phyloP scores from a whole-genome alignment of 225 moss, liverwort and hornwort species.

The Asterella californica region DNA sequence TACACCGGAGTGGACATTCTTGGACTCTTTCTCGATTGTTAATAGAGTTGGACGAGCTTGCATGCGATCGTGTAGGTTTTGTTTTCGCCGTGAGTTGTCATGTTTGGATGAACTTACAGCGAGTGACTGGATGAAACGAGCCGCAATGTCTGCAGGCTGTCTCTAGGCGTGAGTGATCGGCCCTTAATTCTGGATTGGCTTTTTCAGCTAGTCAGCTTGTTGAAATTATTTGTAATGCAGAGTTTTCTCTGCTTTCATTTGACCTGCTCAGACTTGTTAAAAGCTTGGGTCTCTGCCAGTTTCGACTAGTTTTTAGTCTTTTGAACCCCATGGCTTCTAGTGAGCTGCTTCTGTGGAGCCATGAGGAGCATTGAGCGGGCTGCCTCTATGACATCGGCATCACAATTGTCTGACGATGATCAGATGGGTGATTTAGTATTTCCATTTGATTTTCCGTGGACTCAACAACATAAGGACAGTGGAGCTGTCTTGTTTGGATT shows the following conservation, averaged over 20 bases:
- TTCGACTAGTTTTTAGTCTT: neutral
- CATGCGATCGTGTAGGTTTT: neutral
- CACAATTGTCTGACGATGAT: neutral
- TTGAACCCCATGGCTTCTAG: neutral
- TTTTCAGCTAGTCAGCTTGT: neutral
- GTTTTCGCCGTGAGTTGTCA: neutral
- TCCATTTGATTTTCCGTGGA: neutral
- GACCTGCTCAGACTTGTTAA: neutral
- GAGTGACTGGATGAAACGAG: neutral
- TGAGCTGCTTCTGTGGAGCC: neutral
- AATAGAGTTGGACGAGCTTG: too few species aligned
- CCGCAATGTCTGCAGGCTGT: too few species aligned
- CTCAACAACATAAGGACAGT: neutral
- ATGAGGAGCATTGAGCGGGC: neutral
- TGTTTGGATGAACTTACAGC: neutral
- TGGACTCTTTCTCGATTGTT: neutral
- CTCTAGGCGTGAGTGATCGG: neutral
- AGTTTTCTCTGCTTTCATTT: neutral
- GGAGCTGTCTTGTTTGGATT: neutral
- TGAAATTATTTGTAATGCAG: neutral
- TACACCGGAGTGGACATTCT: neutral
- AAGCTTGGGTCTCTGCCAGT: neutral
- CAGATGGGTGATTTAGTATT: neutral
- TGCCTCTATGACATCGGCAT: neutral
- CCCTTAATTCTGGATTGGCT: neutral